phyloP scores from a whole-genome alignment of 1,284 basidiomycete genomes.

The Ceratobasidium sp. region DNA sequence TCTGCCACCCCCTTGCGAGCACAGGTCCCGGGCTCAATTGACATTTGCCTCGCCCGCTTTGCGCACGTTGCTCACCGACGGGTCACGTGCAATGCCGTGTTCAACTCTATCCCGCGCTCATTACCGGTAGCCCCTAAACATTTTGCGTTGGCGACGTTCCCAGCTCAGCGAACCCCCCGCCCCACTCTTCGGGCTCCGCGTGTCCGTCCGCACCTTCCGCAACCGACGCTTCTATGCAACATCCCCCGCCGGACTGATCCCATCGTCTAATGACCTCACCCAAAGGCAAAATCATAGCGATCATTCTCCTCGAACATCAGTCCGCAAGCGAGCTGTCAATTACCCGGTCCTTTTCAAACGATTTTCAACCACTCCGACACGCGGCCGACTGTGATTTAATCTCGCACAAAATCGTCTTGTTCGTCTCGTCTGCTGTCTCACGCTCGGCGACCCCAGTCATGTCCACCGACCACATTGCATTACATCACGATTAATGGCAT shows the following conservation, averaged over 20 bases:
- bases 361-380: not conserved
- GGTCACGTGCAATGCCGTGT: constrained; percentile 9
- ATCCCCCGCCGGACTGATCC: not conserved
- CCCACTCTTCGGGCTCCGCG: not conserved
- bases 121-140: constrained; percentile 22
- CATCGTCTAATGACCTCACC: not conserved
- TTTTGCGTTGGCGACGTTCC: not conserved
- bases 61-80: constrained; percentile 18
- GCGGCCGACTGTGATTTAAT: not conserved
- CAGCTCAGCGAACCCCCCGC: not conserved
- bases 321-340: not conserved
- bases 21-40: constrained; percentile 16
- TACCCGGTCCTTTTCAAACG: not conserved
- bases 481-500: not conserved
- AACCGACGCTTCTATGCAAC: not conserved
- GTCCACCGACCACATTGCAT: not conserved
- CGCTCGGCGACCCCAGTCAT: not conserved
- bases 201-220: not conserved
- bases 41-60: not conserved
- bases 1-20: not conserved
- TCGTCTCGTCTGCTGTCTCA: not conserved
- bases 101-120: not conserved
- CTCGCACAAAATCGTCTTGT: not conserved
- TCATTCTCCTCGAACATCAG: not conserved
- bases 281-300: not conserved